Evolutionary conservation across 495 filamentous ascomycete species (phyloP).

Genomic region (Penicillium daleae): DNA sequence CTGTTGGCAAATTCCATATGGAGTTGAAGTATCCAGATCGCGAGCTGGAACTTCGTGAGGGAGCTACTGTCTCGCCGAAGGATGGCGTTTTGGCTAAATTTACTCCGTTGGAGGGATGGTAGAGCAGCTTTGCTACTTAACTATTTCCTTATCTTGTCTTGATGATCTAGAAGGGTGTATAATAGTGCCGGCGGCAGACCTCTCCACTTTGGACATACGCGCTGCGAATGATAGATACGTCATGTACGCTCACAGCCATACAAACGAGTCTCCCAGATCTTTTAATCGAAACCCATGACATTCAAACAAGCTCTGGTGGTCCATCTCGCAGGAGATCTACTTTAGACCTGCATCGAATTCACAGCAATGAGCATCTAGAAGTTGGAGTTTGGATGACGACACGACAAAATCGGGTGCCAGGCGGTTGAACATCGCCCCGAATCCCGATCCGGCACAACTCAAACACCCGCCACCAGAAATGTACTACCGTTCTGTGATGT

Average conservation of each 20-base stretch:
- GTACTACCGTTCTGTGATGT: not conserved
- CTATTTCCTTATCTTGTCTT: not conserved
- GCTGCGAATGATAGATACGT: not conserved
- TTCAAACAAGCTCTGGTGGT: not conserved
- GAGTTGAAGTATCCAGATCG: slow-evolving; percentile 61
- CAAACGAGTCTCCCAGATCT: not conserved
- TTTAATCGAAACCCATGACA: not conserved
- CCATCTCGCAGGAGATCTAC: not conserved
- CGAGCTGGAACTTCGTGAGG: slow-evolving; percentile 60
- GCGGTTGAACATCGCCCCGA: not conserved
- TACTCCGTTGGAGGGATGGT: slow-evolving; percentile 71
- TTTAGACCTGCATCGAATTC: not conserved
- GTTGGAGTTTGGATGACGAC: not conserved
- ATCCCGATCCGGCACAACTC: not conserved
- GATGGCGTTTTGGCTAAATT: slow-evolving; percentile 66
- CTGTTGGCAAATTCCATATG: slow-evolving; percentile 73
- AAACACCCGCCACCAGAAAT: not conserved
- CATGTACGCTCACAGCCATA: not conserved
- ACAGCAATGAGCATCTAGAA: not conserved
- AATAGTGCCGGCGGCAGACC: not conserved
- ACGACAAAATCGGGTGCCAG: not conserved
- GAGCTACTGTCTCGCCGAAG: slow-evolving; percentile 64
- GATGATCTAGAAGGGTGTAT: not conserved
- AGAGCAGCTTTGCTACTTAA: not conserved
- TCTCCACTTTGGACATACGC: not conserved